These are phyloP conservation scores for Acacia pycnantha DNA, from an alignment of 331 rosid genomes.

Conservation along the genomic window DNA sequence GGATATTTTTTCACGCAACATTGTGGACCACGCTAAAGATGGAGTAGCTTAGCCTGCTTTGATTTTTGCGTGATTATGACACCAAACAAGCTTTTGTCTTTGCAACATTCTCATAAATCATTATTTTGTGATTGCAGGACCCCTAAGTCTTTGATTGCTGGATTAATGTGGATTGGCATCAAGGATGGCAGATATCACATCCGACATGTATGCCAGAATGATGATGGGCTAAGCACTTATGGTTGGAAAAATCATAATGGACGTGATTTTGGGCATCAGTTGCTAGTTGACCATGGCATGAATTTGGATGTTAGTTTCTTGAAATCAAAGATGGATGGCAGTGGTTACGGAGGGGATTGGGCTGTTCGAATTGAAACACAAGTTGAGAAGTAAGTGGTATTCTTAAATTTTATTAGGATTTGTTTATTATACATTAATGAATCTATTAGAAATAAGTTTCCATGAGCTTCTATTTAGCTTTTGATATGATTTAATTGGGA, in stretches of 20 bases:
- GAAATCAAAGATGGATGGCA: slow-evolving; percentile 71
- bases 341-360: slow-evolving; percentile 99
- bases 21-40: not conserved
- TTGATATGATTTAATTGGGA: not conserved
- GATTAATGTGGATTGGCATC: slow-evolving; percentile 67
- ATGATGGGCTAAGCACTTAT: slow-evolving; percentile 47
- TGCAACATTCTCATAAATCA: slow-evolving; percentile 10
- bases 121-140: slow-evolving; percentile 56
- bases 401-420: slow-evolving; percentile 10
- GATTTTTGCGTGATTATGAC: slow-evolving; percentile 20
- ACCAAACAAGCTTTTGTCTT: not conserved
- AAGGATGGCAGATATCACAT: slow-evolving; percentile 60
- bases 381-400: slow-evolving; percentile 51
- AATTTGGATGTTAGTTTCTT: slow-evolving; percentile 72
- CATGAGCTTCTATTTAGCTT: not conserved
- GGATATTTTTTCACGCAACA: not conserved
- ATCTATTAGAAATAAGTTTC: slow-evolving; percentile 1
- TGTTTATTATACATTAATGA: slow-evolving; percentile 8
- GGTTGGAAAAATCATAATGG: slow-evolving; percentile 57
- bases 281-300: slow-evolving; percentile 72
- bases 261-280: slow-evolving; percentile 77
- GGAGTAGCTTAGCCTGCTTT: not conserved
- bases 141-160: slow-evolving; percentile 85
- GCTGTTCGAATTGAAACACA: slow-evolving; percentile 67
- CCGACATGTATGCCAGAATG: slow-evolving; percentile 64